Evolutionary conservation across 2,329 filamentous ascomycete genomes (phyloP), one percentile per base, ranked within the genome.

Genomic region (Pseudogymnoascus sp.): DNA sequence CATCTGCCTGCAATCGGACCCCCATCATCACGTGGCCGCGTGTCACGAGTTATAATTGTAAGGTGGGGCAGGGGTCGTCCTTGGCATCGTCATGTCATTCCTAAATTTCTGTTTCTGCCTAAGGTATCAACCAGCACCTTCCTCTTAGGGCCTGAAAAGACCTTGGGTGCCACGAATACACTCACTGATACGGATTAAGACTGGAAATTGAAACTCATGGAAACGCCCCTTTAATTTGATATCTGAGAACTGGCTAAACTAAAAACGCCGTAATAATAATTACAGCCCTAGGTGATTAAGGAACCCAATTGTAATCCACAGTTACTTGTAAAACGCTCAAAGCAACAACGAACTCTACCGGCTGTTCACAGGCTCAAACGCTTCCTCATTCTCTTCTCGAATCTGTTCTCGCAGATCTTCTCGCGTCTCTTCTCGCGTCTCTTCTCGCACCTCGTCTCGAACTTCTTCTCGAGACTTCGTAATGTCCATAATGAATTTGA

Each of bases 381-480:
- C 47, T 54, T 54, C 47, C 30, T 54, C 47, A 54, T 2, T 54
- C 47, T 54, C 47, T 34, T 54, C 47, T 8, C 47, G 12, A 28
- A 47, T 14, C 28, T 54, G n/a, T 14, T 50, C 43, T 50, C 43
- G 22, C 2, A 25, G 5, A 25, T 54, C 47, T 34, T 54, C 47
- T 8, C 47, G 12, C n/a, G 25, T 14, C 28, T 54, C 28, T 14
- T 50, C 43, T 28, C 43, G 22, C 2, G 18, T 28, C n/a, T 32
- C 30, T 7, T 32, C 30, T 11, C 30, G 6, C 6, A 20, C 6
- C 30, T 54, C 47, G 6, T 54, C 28, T 32, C 28, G 20, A 58
- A 39, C 90, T 71, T 94, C 89, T 75, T 97, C 93, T 12, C 83
- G 81, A 1, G 91, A 94, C 84, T 92, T 95, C 18, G 94, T 97